phyloP scores from a whole-genome alignment of 768 basidiomycete species.

The Suillus cothurnatus region DNA sequence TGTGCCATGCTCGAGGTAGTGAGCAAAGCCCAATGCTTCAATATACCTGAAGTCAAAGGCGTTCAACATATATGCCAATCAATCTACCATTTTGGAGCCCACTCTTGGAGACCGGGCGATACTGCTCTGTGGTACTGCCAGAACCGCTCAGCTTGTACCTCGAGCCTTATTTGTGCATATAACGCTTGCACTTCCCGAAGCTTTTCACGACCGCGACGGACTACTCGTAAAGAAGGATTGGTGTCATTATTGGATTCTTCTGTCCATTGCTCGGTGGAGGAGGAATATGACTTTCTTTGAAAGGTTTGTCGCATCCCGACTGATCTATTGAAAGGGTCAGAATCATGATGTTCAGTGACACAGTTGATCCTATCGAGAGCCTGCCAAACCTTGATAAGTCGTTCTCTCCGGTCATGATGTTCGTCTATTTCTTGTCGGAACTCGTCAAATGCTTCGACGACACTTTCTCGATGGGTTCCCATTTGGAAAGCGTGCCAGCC shows the following conservation, averaged over 20 bases:
- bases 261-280: constrained; percentile 70
- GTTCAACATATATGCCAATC: constrained; percentile 15
- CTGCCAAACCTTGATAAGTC: constrained; percentile 82
- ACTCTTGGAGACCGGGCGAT: constrained; percentile 85
- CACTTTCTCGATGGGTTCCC: constrained; percentile 1
- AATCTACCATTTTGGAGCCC: constrained; percentile 12
- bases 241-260: constrained; percentile 37
- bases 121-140: constrained; percentile 79
- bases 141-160: constrained; percentile 68
- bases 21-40: constrained; percentile 86
- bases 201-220: constrained; percentile 54
- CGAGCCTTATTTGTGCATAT: constrained; percentile 61
- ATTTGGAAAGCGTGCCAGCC: constrained; percentile 2
- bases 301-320: constrained; percentile 86
- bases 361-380: background rate
- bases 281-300: constrained; percentile 96
- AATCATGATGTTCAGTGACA: constrained; percentile 10
- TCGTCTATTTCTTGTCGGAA: constrained; percentile 80
- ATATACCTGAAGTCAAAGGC: constrained; percentile 57
- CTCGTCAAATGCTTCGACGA: constrained; percentile 44
- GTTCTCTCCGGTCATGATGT: constrained; percentile 85
- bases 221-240: constrained; percentile 46
- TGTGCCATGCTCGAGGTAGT: constrained; percentile 73
- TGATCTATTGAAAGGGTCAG: constrained; percentile 47
- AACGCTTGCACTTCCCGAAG: constrained; percentile 65